These are phyloP conservation scores for Monosporozyma aquatica DNA, from an alignment of 805 yeast species.

Conservation along the genomic window DNA sequence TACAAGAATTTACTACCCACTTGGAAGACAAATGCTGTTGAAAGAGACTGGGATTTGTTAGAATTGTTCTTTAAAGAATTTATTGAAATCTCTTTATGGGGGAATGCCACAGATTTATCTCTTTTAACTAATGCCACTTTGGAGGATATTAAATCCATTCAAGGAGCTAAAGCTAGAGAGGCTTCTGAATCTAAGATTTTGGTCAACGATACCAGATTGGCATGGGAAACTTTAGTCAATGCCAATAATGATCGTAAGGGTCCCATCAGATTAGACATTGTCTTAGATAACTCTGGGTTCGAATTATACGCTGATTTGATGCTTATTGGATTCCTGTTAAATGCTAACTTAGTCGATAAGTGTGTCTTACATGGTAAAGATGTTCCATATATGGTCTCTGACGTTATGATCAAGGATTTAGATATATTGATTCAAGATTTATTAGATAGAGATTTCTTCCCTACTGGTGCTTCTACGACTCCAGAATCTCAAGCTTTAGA, in stretches of 20 bases:
- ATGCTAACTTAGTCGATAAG: slow-evolving; percentile 51
- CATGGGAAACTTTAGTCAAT: slow-evolving; percentile 46
- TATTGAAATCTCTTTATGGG: slow-evolving; percentile 88
- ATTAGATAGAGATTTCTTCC: slow-evolving; percentile 42
- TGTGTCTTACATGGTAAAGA: slow-evolving; percentile 81
- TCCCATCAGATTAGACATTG: slow-evolving; percentile 62
- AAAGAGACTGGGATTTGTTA: slow-evolving; percentile 35
- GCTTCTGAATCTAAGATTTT: slow-evolving; percentile 72
- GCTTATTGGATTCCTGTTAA: slow-evolving; percentile 57
- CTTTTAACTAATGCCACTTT: slow-evolving; percentile 78
- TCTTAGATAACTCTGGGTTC: slow-evolving; percentile 90
- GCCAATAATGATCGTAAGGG: slow-evolving; percentile 4
- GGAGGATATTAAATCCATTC: slow-evolving; percentile 84
- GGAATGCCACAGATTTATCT: slow-evolving; percentile 93
- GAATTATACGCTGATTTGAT: slow-evolving; percentile 84
- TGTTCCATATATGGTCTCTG: slow-evolving; percentile 97
- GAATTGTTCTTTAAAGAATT: slow-evolving; percentile 68
- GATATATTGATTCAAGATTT: slow-evolving; percentile 49
- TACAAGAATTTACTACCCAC: slow-evolving; percentile 37
- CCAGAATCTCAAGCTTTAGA: slow-evolving; percentile 36
- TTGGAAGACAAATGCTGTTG: slow-evolving; percentile 8
- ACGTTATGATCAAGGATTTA: slow-evolving; percentile 81
- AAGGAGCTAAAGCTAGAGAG: slow-evolving; percentile 80
- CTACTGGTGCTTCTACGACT: slow-evolving; percentile 15
- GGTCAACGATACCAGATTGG: slow-evolving; percentile 59